phyloP scores from a whole-genome alignment of 306 rosid genomes.

The Prunus mume region DNA sequence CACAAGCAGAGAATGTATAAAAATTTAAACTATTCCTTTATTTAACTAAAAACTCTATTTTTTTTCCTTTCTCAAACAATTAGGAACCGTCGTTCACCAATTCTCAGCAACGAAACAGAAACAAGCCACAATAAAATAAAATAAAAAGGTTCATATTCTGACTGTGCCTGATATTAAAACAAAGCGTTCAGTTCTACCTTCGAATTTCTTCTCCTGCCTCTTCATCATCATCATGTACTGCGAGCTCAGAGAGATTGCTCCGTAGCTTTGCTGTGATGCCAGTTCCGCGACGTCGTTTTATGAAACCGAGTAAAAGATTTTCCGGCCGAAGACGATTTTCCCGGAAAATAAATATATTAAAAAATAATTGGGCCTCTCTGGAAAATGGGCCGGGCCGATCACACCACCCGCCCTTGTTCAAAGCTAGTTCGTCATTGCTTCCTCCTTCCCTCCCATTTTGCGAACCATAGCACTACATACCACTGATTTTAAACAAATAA shows the following conservation, averaged over 20 bases:
- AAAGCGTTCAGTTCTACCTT: background rate
- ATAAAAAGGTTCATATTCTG: background rate
- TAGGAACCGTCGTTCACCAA: background rate
- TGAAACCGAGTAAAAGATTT: background rate
- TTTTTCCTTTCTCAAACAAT: background rate
- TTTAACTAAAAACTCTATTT: background rate
- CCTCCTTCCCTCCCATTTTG: too few species aligned
- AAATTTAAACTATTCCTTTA: background rate
- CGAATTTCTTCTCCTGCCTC: constrained; percentile 2
- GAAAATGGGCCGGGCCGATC: too few species aligned
- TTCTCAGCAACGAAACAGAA: background rate
- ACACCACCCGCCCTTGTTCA: too few species aligned
- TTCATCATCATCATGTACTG: background rate
- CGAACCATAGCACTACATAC: too few species aligned
- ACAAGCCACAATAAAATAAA: background rate
- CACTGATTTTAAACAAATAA: too few species aligned
- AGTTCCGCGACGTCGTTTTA: background rate
- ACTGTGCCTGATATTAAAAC: background rate
- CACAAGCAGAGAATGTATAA: background rate
- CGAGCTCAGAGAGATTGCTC: background rate
- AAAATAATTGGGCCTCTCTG: too few species aligned
- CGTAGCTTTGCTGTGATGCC: background rate
- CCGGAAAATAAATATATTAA: background rate
- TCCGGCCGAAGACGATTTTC: background rate
- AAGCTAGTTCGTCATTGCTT: too few species aligned